Evolutionary conservation across 768 basidiomycete genomes (phyloP).

Genomic region (Naganishia vishniacii): DNA sequence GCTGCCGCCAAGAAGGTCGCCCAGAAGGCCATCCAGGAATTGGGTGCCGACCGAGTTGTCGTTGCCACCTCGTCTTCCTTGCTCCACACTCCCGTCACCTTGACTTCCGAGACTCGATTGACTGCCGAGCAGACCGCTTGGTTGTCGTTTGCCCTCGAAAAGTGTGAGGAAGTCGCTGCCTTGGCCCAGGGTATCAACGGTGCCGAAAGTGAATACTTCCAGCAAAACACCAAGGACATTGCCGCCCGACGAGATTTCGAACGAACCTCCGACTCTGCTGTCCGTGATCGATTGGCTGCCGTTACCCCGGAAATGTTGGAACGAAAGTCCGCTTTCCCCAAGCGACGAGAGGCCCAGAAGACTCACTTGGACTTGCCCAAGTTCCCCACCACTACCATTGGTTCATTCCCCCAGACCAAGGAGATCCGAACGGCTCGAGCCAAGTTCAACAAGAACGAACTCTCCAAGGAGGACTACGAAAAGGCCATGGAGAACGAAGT

Average conservation of each 20-base stretch:
- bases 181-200: slow-evolving; percentile 80
- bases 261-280: slow-evolving; percentile 81
- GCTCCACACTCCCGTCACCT: slow-evolving; percentile 94
- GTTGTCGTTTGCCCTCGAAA: slow-evolving; percentile 98
- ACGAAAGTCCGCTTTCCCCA: slow-evolving; percentile 81
- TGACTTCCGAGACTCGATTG: slow-evolving; percentile 85
- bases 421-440: slow-evolving; percentile 96
- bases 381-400: slow-evolving; percentile 98
- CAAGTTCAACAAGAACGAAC: slow-evolving; percentile 84
- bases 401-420: slow-evolving; percentile 99
- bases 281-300: slow-evolving; percentile 88
- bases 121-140: slow-evolving; percentile 85
- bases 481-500: slow-evolving; percentile 98
- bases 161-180: slow-evolving; percentile 79
- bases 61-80: slow-evolving; percentile 95
- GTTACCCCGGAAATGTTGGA: slow-evolving; percentile 80
- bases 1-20: slow-evolving; percentile 70
- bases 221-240: slow-evolving; percentile 84
- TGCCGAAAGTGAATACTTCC: slow-evolving; percentile 72
- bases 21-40: slow-evolving; percentile 73
- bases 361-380: slow-evolving; percentile 83
- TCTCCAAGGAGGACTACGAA: slow-evolving; percentile 81
- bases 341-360: slow-evolving; percentile 80
- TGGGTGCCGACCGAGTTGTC: slow-evolving; percentile 78
- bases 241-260: slow-evolving; percentile 92